Percentiles rank a stretch among this genome's conserved stretches.
phyloP scores from a whole-genome alignment of 192 early-diverging fungal genomes.

The Coemansia sp. region DNA sequence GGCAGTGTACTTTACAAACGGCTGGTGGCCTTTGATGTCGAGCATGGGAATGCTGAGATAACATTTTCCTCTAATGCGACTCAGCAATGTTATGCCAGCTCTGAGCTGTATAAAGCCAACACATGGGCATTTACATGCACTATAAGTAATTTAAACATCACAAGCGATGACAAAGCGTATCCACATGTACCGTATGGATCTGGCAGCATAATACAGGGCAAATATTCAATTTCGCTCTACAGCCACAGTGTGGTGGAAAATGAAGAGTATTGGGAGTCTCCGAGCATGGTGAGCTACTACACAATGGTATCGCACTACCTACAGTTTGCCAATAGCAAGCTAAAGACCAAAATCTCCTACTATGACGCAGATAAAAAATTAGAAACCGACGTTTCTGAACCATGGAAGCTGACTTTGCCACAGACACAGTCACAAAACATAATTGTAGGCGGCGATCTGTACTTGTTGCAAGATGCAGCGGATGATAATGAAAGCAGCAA shows the following conservation, averaged over 20 bases:
- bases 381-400: no score
- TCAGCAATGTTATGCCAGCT: no score
- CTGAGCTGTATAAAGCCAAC: not conserved
- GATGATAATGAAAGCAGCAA: not conserved
- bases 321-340: constrained; percentile 8
- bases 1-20: no score
- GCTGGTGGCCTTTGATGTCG: no score
- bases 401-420: not conserved
- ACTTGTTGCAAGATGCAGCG: not conserved
- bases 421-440: not conserved
- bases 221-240: constrained; percentile 9
- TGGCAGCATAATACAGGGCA: not conserved
- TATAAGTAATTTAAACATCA: not conserved
- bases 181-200: constrained; percentile 11
- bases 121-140: constrained; percentile 11
- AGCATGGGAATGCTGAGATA: no score
- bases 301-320: constrained; percentile 12
- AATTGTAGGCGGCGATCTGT: constrained; percentile 3
- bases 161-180: not conserved
- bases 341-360: not conserved
- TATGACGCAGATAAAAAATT: not conserved
- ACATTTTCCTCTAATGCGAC: no score
- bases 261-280: not conserved
- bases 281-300: constrained; percentile 15
- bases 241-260: constrained; percentile 12